Evolutionary conservation across 148 eudicot genomes (phyloP).

Genomic region (Amaranthus palmeri): DNA sequence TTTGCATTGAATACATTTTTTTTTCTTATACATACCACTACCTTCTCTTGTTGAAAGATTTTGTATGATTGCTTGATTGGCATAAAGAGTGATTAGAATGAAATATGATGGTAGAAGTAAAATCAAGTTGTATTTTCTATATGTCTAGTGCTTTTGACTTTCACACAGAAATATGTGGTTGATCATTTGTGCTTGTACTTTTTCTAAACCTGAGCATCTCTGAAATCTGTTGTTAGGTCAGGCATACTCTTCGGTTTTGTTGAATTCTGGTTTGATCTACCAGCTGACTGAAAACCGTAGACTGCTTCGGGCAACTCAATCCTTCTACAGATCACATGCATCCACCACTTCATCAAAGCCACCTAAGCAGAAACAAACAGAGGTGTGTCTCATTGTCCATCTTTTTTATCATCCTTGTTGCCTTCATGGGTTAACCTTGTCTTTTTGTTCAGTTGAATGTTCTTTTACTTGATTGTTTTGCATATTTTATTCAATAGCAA

Average conservation of each 20-base stretch:
- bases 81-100: not conserved
- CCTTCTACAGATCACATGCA: conserved; percentile 31
- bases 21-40: not conserved
- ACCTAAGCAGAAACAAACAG: conserved; percentile 22
- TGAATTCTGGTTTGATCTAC: conserved; percentile 22
- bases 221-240: conserved; percentile 32
- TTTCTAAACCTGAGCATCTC: conserved; percentile 9
- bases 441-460: not conserved
- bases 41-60: not conserved
- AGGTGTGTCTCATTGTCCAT: conserved; percentile 22
- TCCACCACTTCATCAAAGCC: conserved; percentile 32
- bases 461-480: not conserved
- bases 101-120: conserved; percentile 1
- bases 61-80: not conserved
- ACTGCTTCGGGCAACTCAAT: conserved; percentile 17
- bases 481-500: not conserved
- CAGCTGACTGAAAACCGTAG: conserved; percentile 21
- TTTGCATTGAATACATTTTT: not conserved
- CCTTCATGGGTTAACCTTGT: not conserved
- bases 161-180: not conserved
- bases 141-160: conserved; percentile 1
- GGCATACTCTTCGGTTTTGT: conserved; percentile 24
- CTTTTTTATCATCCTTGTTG: not conserved
- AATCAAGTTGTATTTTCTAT: not conserved
- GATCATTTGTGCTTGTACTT: not conserved